Evolutionary conservation across 345 rosid genomes (phyloP).

Genomic region (Dipteronia dyeriana): DNA sequence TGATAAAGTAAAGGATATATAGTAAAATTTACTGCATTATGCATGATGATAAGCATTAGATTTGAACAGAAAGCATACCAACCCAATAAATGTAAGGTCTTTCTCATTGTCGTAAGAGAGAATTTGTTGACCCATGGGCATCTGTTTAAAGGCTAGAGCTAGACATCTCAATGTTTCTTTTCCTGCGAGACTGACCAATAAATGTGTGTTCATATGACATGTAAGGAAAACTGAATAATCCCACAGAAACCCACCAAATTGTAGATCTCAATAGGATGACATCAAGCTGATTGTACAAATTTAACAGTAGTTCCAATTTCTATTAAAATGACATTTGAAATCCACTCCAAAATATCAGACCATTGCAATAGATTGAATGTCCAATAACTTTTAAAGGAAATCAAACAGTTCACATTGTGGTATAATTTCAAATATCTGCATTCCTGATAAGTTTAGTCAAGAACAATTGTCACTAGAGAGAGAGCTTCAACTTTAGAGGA

Average conservation of each 20-base stretch:
- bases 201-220: slow-evolving; percentile 25
- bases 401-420: not conserved
- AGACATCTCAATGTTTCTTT: slow-evolving; percentile 92
- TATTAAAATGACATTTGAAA: not conserved
- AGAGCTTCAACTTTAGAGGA: not conserved
- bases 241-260: not conserved
- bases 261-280: not conserved
- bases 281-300: not conserved
- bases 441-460: not conserved
- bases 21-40: not conserved
- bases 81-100: slow-evolving; percentile 96
- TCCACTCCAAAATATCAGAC: no score
- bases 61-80: slow-evolving; percentile 80
- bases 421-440: not conserved
- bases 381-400: not conserved
- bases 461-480: not conserved
- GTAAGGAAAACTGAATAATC: not conserved
- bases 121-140: slow-evolving; percentile 72
- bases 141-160: slow-evolving; percentile 83
- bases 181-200: slow-evolving; percentile 83
- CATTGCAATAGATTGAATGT: not conserved
- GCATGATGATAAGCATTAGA: not conserved
- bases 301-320: not conserved
- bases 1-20: not conserved
- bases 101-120: slow-evolving; percentile 82